Evolutionary conservation across 139 green algal genomes (phyloP), one percentile per base, ranked within the genome.

Genomic region (Spirogloea muscicola): DNA sequence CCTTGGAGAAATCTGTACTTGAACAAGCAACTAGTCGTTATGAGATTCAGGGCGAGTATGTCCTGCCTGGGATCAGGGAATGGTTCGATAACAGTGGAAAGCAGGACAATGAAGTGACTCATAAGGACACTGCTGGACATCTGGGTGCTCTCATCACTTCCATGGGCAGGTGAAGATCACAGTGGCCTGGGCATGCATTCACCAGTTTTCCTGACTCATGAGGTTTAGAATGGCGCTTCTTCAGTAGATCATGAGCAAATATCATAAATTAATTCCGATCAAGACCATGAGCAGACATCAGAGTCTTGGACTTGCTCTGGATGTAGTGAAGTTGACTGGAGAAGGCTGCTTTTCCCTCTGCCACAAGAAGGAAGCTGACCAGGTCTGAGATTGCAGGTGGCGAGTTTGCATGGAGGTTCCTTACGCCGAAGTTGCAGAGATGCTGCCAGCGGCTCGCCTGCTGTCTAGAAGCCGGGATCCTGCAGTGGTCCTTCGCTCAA

Each of bases 11-110:
- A 46, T 67, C 64, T 10, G 68, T 82, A 18, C 46, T 85, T 27
- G 38, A 85, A 34, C 79, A 85, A 58, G 41, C 79, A 18, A 70
- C 44, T 33, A 78, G 67, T 34, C 65, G 78, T 25, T 85, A 85
- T 44, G 80, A 85, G 66, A 25, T 85, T 46, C 49, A 74, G 31
- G 79, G 78, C 6, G 70, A 85, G 77, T 85, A 85, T 40, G 68
- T 83, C 5, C 67, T 85, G 18, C 80, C 80, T 13, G 68, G 66
- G 34, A 76, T 51, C 16, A n/a, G 34, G 10, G 60, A 36, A 6
- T 41, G 57, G 25, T 13, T 41, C 40, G 40, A 3, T 1, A 60
- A 27, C 10, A 21, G 29, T 37, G 44, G 48, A 13, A 9, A 46
- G 25, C 36, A 75, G 46, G n/a, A n/a, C n/a, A n/a, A n/a, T n/a